These are phyloP conservation scores for Thalassiosira ordinaria DNA, from an alignment of 352 stramenopile species.

Conservation along the genomic window DNA sequence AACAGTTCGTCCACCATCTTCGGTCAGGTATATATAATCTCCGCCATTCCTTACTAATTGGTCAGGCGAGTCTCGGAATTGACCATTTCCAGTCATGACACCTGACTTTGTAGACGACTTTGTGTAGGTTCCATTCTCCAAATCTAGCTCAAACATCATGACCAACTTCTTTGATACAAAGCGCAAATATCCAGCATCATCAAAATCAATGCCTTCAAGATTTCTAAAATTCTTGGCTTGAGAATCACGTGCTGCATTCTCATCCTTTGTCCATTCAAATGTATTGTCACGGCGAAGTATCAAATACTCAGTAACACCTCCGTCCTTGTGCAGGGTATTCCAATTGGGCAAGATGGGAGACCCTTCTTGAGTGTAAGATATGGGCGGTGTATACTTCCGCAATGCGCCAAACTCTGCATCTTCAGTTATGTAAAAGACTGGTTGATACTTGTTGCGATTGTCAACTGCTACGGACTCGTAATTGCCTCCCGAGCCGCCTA, in stretches of 20 bases:
- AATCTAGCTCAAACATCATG: slow-evolving; percentile 55
- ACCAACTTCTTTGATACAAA: slow-evolving; percentile 54
- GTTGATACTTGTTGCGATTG: slow-evolving; percentile 9
- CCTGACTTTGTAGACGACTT: slow-evolving; percentile 17
- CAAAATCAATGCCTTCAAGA: slow-evolving; percentile 63
- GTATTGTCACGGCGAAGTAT: slow-evolving; percentile 8
- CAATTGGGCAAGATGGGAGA: slow-evolving; percentile 8
- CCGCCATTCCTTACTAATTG: slow-evolving; percentile 36
- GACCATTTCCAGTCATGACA: slow-evolving; percentile 9
- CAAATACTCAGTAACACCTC: slow-evolving; percentile 20
- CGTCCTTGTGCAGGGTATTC: slow-evolving; percentile 16
- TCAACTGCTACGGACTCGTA: slow-evolving; percentile 70
- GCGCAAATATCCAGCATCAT: slow-evolving; percentile 47
- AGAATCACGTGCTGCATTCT: not conserved
- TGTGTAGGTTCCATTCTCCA: slow-evolving; percentile 51
- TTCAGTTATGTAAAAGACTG: slow-evolving; percentile 59
- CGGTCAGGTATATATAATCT: slow-evolving; percentile 54
- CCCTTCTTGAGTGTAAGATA: not conserved
- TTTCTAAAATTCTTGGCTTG: slow-evolving; percentile 40
- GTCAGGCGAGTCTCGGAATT: slow-evolving; percentile 54
- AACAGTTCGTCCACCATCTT: slow-evolving; percentile 44
- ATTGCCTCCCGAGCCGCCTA: slow-evolving; percentile 29
- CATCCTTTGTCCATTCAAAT: slow-evolving; percentile 20
- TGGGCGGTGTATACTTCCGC: slow-evolving; percentile 41
- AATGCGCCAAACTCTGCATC: slow-evolving; percentile 51